Base-by-base conservation (phyloP, 2,329 filamentous ascomycete species). In the Beauveria rudraprayagi region DNA sequence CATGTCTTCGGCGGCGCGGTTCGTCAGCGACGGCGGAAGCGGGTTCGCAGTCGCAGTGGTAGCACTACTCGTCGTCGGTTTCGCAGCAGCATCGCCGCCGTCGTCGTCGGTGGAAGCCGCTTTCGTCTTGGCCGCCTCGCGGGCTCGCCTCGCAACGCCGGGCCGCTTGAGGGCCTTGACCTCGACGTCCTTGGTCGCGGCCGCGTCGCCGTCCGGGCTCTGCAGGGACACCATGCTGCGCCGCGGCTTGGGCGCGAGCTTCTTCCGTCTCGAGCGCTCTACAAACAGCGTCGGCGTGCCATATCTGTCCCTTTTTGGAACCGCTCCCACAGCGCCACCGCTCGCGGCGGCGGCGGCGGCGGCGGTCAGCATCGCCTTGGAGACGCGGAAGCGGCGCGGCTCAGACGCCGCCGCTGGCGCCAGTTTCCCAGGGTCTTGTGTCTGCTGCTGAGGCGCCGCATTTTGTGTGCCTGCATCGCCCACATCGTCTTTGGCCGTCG, bases 321-420 rank as follows among this genome's bases (percentile, higher is more conserved):
- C 61, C 1, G 74, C 72, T 6, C 70, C 62, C 46, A 66, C 64
- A 11, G 66, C 51, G 3, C 63, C 47, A 6, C 28, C 61, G 47
- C 72, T 62, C 34, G 67, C 59, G 48, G 68, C 65, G 10, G 67
- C 66, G 34, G 74, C 67, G 61, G 74, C 70, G 10, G 67, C 66
- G 34, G 74, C 67, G 61, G 74, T 70, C 68, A 79, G 73, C 62
- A 77, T 74, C 56, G 73, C 76, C 61, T 77, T 75, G 17, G 81
- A 83, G 63, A 85, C 79, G 66, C 84, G 83, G 63, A 84, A 85
- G 47, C 79, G 76, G 60, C 83, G 78, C 14, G 76, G 78, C 65
- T 79, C 77, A 16, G 70, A 59, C 17, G 56, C 60, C 28, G 56
- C 48, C 24, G 57, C 47, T 17, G 50, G 40, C 53, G 67, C 53